Evolutionary conservation across 169 alveolate genomes (phyloP).

Genomic region (Cyclospora cayetanensis): DNA sequence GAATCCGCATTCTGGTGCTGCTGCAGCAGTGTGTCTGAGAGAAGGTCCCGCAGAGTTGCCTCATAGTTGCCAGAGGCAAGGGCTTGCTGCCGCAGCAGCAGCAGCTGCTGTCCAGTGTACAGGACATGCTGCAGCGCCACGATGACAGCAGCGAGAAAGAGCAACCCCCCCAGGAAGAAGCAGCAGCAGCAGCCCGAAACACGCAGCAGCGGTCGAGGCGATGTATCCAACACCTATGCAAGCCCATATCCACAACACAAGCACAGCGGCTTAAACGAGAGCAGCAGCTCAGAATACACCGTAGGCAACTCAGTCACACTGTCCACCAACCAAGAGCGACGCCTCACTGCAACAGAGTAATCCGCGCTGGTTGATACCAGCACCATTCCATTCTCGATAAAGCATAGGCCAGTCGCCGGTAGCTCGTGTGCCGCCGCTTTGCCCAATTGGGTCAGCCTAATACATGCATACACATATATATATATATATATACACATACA

Average conservation of each 20-base stretch:
- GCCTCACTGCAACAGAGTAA: slow-evolving; percentile 55
- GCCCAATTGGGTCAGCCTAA: slow-evolving; percentile 23
- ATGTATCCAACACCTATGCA: slow-evolving; percentile 7
- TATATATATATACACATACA: no score
- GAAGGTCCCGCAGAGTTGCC: neutral
- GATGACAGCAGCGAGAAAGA: neutral
- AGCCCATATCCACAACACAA: neutral
- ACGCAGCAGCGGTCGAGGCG: neutral
- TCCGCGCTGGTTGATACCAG: slow-evolving; percentile 64
- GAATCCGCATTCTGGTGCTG: neutral
- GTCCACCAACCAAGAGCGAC: slow-evolving; percentile 1
- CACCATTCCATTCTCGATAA: neutral
- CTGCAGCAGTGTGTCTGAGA: slow-evolving; percentile 4
- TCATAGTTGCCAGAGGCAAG: neutral
- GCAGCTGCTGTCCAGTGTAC: slow-evolving; percentile 26
- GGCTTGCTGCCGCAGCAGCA: slow-evolving; percentile 43
- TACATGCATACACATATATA: neutral
- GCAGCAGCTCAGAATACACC: neutral
- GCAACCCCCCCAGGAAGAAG: neutral
- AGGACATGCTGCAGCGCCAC: slow-evolving; percentile 11
- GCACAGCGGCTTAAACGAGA: neutral
- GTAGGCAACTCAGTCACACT: neutral
- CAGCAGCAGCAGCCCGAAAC: slow-evolving; percentile 41
- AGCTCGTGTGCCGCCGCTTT: slow-evolving; percentile 30
- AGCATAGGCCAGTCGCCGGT: slow-evolving; percentile 60